Base-by-base conservation (phyloP, 140 eudicot genomes). In the Stevia rebaudiana region DNA sequence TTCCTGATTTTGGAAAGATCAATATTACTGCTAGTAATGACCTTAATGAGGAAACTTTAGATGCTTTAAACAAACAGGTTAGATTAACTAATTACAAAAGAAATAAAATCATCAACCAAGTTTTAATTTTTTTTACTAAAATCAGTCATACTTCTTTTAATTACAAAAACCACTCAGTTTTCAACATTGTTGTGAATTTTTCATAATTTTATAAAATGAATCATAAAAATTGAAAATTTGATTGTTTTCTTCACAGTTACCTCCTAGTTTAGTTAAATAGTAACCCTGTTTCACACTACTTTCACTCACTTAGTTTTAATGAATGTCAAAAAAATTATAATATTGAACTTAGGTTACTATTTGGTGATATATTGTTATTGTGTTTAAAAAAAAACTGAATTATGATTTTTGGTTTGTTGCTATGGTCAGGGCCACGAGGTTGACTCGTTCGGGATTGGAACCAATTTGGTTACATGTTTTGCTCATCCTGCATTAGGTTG, bases 401-500 rank as follows among this genome's bases (percentile, higher is more conserved):
- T 18, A 15, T 23, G 15, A 16, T 28, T 22, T 36, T 11, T 47
- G 17, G 28, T 53, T 44, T 28, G 37, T 33, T 63, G 65, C 50
- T 68, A 3, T 77, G 56, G 21, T 68, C 77, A 91, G 95, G 99
- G 99, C 23, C 99, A 92, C 43, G 97, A 88, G 70, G 87, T 92
- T 19, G 94, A 92, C 80, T 84, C 99, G 30, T 92, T 85, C 49
- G 99, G 99, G 22, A 85, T 92, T 16, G 99, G 99, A 40, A 92
- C 99, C 35, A 85, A 92, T 76, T 78, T 92, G 80, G 99, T 92
- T 63, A 92, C 99, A 24, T 92, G 99, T 75, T 92, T 79, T 81
- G 82, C 99, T 75, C 99, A 92, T 75, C 90, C 99, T 58, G 99
- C 99, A 55, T 72, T 92, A 19, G 99, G 99, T 50, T 88, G 94